Percentiles rank a stretch among this genome's conserved stretches.
Conservation (phyloP, 177 flowering plant species). For the Vitis hybrid region DNA sequence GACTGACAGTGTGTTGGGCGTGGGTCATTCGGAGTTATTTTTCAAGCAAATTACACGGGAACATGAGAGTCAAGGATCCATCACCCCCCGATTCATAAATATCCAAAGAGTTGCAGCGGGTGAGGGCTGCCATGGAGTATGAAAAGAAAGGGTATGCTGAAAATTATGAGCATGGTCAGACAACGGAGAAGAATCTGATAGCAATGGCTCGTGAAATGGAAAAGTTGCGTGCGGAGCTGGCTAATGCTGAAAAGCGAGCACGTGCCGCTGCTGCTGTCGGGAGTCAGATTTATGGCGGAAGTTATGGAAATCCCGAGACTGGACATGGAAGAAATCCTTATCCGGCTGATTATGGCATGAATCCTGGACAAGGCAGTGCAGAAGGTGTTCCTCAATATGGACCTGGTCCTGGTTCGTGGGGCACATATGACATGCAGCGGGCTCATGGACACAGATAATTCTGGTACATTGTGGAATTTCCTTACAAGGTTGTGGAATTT, state of each 20-base stretch:
- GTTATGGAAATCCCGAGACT: slow-evolving; percentile 3
- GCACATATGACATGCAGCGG: slow-evolving; percentile 11
- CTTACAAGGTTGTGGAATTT: too few species aligned
- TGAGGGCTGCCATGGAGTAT: slow-evolving; percentile 70
- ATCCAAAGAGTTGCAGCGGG: too few species aligned
- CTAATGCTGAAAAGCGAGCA: slow-evolving; percentile 66
- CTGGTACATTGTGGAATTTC: too few species aligned
- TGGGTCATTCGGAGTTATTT: too few species aligned
- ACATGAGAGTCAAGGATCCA: too few species aligned
- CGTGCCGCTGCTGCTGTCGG: slow-evolving; percentile 52
- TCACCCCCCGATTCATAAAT: too few species aligned
- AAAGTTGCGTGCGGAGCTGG: slow-evolving; percentile 59
- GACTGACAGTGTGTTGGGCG: too few species aligned
- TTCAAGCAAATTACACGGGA: too few species aligned
- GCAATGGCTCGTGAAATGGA: slow-evolving; percentile 56
- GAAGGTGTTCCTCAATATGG: slow-evolving; percentile 9
- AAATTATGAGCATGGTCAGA: slow-evolving; percentile 52
- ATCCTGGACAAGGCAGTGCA: slow-evolving; percentile 1
- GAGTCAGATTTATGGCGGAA: slow-evolving; percentile 28
- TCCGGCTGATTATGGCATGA: slow-evolving; percentile 9
- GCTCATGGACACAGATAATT: slow-evolving; percentile 5
- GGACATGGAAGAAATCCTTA: slow-evolving; percentile 2
- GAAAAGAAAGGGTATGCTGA: slow-evolving; percentile 58
- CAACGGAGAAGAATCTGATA: slow-evolving; percentile 62
- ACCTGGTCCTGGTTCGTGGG: slow-evolving; percentile 5